These are phyloP conservation scores for Cladosporium austrohemisphaericum DNA, from an alignment of 2,329 filamentous ascomycete genomes.

Conservation along the genomic window DNA sequence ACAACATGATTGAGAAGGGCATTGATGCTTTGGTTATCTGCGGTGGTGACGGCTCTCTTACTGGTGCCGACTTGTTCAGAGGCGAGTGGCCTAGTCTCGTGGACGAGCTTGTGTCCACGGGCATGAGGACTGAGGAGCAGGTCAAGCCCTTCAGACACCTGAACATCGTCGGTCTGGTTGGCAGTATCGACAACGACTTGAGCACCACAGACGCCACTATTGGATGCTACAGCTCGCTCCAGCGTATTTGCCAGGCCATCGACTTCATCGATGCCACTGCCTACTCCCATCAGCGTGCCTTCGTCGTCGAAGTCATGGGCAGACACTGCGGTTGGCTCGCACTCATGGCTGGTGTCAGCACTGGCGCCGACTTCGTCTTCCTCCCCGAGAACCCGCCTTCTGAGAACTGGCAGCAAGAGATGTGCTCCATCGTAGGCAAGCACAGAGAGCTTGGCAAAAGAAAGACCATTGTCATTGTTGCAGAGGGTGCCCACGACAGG, in stretches of 20 bases:
- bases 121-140: slow-evolving; percentile 67
- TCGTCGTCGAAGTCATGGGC: slow-evolving; percentile 98
- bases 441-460: slow-evolving; percentile 87
- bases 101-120: slow-evolving; percentile 73
- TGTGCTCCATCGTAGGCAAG: slow-evolving; percentile 73
- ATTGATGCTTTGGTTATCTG: slow-evolving; percentile 97
- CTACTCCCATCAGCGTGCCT: slow-evolving; percentile 88
- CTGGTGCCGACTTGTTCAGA: slow-evolving; percentile 90
- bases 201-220: slow-evolving; percentile 97
- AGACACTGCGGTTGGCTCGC: slow-evolving; percentile 97
- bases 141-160: slow-evolving; percentile 74
- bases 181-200: slow-evolving; percentile 97
- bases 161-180: slow-evolving; percentile 94
- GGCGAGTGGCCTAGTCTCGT: slow-evolving; percentile 87
- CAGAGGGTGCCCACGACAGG: slow-evolving; percentile 86
- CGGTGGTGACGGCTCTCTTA: slow-evolving; percentile 93
- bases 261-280: slow-evolving; percentile 97
- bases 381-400: slow-evolving; percentile 89
- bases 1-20: slow-evolving; percentile 88
- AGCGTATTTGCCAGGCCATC: slow-evolving; percentile 90
- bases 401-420: slow-evolving; percentile 83
- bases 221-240: slow-evolving; percentile 89
- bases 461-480: slow-evolving; percentile 96
- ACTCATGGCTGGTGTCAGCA: slow-evolving; percentile 91
- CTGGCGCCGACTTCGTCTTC: slow-evolving; percentile 93